Evolutionary conservation across 148 eudicot species (phyloP).

Genomic region (Persicaria maculosa): DNA sequence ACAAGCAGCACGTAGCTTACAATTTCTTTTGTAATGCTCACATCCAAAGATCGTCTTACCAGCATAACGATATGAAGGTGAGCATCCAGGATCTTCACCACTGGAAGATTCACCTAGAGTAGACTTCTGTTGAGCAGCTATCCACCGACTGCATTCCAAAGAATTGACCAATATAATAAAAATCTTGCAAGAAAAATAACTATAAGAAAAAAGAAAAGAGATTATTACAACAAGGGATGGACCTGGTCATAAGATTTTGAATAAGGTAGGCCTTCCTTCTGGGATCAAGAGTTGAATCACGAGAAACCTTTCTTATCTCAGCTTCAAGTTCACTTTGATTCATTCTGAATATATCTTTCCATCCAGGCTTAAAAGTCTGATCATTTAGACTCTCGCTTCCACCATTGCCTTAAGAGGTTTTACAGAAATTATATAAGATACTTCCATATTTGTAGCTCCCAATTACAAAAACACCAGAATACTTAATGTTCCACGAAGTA

Average conservation of each 20-base stretch:
- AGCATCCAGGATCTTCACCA: constrained; percentile 45
- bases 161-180: constrained; percentile 7
- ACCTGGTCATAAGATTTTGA: constrained; percentile 98
- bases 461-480: constrained; percentile 3
- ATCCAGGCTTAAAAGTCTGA: constrained; percentile 90
- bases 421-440: not conserved
- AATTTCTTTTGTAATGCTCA: constrained; percentile 94
- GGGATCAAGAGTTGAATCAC: constrained; percentile 94
- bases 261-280: constrained; percentile 90
- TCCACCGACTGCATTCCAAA: constrained; percentile 66
- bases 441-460: not conserved
- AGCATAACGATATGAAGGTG: constrained; percentile 71
- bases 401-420: constrained; percentile 41
- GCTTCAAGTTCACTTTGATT: constrained; percentile 96
- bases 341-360: constrained; percentile 98
- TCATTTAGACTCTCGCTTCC: constrained; percentile 53
- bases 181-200: not conserved
- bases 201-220: not conserved
- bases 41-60: constrained; percentile 69
- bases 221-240: constrained; percentile 6
- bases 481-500: not conserved
- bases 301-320: constrained; percentile 93
- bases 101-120: constrained; percentile 53
- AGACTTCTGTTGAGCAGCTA: constrained; percentile 91
- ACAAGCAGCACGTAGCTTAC: constrained; percentile 93